Conservation (phyloP, 306 rosid genomes). For the Acmispon strigosus region DNA sequence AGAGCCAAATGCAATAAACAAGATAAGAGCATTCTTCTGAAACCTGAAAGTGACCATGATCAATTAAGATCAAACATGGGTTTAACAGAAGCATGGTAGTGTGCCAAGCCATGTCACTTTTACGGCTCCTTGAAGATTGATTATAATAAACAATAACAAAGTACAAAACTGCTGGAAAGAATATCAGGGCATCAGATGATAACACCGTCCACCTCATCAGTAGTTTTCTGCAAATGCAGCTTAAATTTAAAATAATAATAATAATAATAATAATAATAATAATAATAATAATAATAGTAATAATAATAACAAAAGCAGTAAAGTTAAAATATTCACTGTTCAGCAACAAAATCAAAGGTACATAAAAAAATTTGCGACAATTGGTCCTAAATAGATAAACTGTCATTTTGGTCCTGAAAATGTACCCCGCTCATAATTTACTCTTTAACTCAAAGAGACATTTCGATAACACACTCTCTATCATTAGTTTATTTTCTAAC, state of each 20-base stretch:
- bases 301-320: background rate
- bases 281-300: background rate
- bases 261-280: background rate
- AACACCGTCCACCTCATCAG: slow-evolving; percentile 96
- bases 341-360: background rate
- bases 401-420: background rate
- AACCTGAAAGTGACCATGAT: slow-evolving; percentile 95
- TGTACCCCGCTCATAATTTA: background rate
- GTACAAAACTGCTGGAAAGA: slow-evolving; percentile 77
- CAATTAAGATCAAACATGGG: slow-evolving; percentile 73
- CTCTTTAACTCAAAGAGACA: background rate
- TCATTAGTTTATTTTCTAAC: background rate
- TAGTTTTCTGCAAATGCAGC: slow-evolving; percentile 57
- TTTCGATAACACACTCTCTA: background rate
- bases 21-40: background rate
- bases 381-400: background rate
- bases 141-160: slow-evolving; percentile 47
- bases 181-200: slow-evolving; percentile 74
- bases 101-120: slow-evolving; percentile 64
- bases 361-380: background rate
- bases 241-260: background rate
- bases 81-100: slow-evolving; percentile 54
- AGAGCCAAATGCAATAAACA: background rate
- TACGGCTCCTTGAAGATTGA: slow-evolving; percentile 29
- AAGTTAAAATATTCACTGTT: background rate